phyloP scores from a whole-genome alignment of 306 rosid genomes.

The Hippophae rhamnoides region DNA sequence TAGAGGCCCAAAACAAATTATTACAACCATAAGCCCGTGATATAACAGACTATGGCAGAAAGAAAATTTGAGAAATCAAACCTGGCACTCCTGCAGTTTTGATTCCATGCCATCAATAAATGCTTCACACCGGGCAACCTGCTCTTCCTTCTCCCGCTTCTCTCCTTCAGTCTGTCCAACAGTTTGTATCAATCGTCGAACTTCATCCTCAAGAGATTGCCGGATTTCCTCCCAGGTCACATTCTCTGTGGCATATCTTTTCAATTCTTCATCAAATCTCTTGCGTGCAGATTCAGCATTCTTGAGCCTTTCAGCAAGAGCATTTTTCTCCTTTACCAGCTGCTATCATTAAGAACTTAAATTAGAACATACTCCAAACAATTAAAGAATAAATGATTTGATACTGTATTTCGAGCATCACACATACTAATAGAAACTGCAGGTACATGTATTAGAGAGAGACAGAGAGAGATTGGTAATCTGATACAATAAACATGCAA shows the following conservation, averaged over 20 bases:
- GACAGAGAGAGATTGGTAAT: too few relatives aligned
- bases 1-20: too few relatives aligned
- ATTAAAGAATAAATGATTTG: too few relatives aligned
- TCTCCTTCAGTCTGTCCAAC: conserved; percentile 97
- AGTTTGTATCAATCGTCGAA: conserved; percentile 75
- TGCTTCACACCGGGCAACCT: conserved; percentile 91
- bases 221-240: conserved; percentile 86
- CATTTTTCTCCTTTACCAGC: conserved; percentile 92
- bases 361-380: background rate
- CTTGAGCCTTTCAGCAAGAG: conserved; percentile 87
- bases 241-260: conserved; percentile 86
- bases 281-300: conserved; percentile 90
- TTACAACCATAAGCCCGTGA: too few relatives aligned
- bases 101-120: conserved; percentile 98
- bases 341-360: conserved; percentile 45
- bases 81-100: conserved; percentile 97
- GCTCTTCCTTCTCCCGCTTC: conserved; percentile 92
- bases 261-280: conserved; percentile 93
- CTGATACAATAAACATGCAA: too few relatives aligned
- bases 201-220: conserved; percentile 91
- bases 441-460: too few relatives aligned
- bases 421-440: too few relatives aligned
- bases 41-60: conserved; percentile 3
- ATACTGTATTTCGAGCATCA: too few relatives aligned
- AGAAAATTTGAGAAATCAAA: conserved; percentile 24